Evolutionary conservation across 495 filamentous ascomycete species (phyloP).

Genomic region (Apiosordaria backusii): DNA sequence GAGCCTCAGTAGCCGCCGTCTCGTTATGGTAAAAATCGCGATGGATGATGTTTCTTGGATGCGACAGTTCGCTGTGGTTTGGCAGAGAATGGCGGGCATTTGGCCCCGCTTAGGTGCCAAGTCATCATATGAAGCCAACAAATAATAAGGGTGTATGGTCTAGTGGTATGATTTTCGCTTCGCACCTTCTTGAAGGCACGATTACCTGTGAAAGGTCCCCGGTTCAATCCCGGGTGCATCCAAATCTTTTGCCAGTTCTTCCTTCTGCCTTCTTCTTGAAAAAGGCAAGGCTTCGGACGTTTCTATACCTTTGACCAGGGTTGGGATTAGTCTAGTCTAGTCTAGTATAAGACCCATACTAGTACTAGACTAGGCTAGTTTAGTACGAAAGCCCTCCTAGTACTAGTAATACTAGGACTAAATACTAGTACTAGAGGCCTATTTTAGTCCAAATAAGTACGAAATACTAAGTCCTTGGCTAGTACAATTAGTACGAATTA

Average conservation of each 20-base stretch:
- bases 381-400: too few species aligned
- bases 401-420: too few species aligned
- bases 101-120: neutral
- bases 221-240: neutral
- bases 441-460: too few species aligned
- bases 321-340: too few species aligned
- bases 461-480: too few species aligned
- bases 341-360: too few species aligned
- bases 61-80: neutral
- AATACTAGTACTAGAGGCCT: too few species aligned
- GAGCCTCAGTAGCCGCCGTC: neutral
- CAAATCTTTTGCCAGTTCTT: neutral
- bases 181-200: neutral
- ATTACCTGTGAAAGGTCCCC: neutral
- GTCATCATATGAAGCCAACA: neutral
- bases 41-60: neutral
- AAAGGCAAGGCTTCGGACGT: too few species aligned
- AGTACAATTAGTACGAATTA: too few species aligned
- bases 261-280: too few species aligned
- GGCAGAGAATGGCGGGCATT: neutral
- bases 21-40: neutral
- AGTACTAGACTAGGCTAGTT: too few species aligned
- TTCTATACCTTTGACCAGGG: too few species aligned
- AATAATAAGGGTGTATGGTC: neutral
- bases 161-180: conserved; percentile 5